These are phyloP conservation scores for Lodderomyces oxycetoniae DNA, from an alignment of 1,139 yeast genomes.

Conservation along the genomic window DNA sequence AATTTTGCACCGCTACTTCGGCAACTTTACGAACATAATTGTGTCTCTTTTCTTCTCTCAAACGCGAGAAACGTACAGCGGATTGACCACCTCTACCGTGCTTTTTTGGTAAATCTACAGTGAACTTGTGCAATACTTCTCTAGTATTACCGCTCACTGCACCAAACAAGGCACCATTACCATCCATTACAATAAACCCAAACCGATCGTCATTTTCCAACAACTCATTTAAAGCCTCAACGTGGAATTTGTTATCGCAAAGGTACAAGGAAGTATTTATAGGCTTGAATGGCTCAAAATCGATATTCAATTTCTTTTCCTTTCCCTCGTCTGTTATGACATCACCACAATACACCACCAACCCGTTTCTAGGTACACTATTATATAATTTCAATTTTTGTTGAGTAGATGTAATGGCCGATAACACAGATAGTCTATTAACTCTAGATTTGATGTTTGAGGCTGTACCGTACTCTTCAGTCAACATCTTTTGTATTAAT, in stretches of 20 bases:
- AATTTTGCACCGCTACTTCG: constrained; percentile 95
- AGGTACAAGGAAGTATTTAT: constrained; percentile 91
- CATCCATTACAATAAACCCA: constrained; percentile 98
- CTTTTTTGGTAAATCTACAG: constrained; percentile 97
- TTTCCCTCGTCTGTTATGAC: constrained; percentile 95
- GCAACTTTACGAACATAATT: constrained; percentile 97
- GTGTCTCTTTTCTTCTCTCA: constrained; percentile 98
- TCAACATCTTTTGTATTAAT: constrained; percentile 81
- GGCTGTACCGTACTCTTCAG: constrained; percentile 98
- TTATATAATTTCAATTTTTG: constrained; percentile 89
- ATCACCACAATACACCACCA: constrained; percentile 97
- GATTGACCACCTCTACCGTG: constrained; percentile 99
- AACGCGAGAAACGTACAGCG: constrained; percentile 96
- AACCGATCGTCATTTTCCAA: constrained; percentile 93
- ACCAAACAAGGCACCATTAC: constrained; percentile 97
- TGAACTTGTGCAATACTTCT: constrained; percentile 91
- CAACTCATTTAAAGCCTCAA: constrained; percentile 91
- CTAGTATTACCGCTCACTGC: constrained; percentile 95
- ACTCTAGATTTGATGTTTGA: constrained; percentile 97
- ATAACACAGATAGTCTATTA: constrained; percentile 86
- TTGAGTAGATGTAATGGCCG: constrained; percentile 97
- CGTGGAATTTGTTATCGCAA: constrained; percentile 97
- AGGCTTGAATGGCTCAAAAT: constrained; percentile 96
- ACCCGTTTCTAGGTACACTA: constrained; percentile 87
- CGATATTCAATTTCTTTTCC: constrained; percentile 90